These are phyloP conservation scores for Penicillium sp. DNA, from an alignment of 2,329 filamentous ascomycete genomes.

Conservation along the genomic window DNA sequence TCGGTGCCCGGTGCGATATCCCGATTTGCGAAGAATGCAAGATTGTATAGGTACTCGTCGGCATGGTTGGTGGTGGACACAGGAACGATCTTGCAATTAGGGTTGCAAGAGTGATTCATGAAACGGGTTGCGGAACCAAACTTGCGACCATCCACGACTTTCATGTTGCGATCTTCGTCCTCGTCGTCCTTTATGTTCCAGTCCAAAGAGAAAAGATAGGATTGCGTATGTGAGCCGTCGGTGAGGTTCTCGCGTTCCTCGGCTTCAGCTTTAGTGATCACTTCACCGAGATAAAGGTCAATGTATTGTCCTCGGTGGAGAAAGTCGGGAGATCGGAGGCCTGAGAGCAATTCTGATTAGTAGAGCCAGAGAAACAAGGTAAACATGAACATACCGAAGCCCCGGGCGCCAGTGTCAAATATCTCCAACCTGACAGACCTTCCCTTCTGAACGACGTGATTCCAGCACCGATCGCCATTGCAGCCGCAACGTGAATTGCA, in stretches of 20 bases:
- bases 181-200: conserved; percentile 29
- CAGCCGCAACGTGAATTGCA: conserved; percentile 42
- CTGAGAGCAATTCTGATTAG: conserved; percentile 21
- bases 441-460: conserved; percentile 42
- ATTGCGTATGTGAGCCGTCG: conserved; percentile 26
- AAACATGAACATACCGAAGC: conserved; percentile 35
- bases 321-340: conserved; percentile 38
- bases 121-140: conserved; percentile 45
- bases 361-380: not conserved
- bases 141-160: conserved; percentile 44
- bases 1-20: conserved; percentile 44
- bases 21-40: conserved; percentile 47
- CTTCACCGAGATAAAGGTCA: conserved; percentile 46
- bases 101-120: conserved; percentile 49
- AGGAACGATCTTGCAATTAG: conserved; percentile 45
- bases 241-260: conserved; percentile 37
- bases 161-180: conserved; percentile 27
- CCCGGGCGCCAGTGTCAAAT: conserved; percentile 41
- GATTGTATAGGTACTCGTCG: conserved; percentile 43
- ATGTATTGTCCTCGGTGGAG: conserved; percentile 46
- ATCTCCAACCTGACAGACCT: conserved; percentile 42
- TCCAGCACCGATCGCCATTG: conserved; percentile 34
- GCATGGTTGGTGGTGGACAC: conserved; percentile 40
- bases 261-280: conserved; percentile 38
- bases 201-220: conserved; percentile 45